These are phyloP conservation scores for Capsicum pubescens DNA, from an alignment of 257 asterid species.

Conservation along the genomic window DNA sequence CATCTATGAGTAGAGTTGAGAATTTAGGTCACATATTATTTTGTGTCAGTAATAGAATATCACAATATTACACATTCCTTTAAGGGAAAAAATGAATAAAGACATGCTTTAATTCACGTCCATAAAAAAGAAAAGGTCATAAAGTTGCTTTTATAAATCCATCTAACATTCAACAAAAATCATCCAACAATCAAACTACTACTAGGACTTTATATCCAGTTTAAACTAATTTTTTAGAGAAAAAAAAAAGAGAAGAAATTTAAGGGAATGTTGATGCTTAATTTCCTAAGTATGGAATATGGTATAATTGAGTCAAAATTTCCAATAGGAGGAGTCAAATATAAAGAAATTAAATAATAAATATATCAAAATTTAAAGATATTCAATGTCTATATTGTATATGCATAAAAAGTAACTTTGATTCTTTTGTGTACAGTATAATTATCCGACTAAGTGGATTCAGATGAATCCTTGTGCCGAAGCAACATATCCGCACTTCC, in stretches of 20 bases:
- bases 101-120: slow-evolving; percentile 35
- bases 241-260: background rate
- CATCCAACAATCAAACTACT: slow-evolving; percentile 43
- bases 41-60: slow-evolving; percentile 20
- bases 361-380: background rate
- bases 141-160: slow-evolving; percentile 37
- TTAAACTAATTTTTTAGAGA: background rate
- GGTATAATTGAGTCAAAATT: background rate
- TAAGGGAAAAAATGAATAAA: slow-evolving; percentile 26
- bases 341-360: background rate
- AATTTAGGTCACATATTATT: slow-evolving; percentile 28
- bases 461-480: background rate
- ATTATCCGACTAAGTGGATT: background rate
- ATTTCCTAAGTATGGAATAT: background rate
- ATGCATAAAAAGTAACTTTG: background rate
- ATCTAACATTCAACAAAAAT: slow-evolving; percentile 50
- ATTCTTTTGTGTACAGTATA: accelerated
- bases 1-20: slow-evolving; percentile 12
- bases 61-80: slow-evolving; percentile 29
- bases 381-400: background rate
- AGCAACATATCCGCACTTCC: background rate
- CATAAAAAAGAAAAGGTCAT: slow-evolving; percentile 34
- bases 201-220: background rate
- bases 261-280: background rate
- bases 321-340: background rate